phyloP scores from a whole-genome alignment of 768 basidiomycete species.

The Exsudoporus frostii region DNA sequence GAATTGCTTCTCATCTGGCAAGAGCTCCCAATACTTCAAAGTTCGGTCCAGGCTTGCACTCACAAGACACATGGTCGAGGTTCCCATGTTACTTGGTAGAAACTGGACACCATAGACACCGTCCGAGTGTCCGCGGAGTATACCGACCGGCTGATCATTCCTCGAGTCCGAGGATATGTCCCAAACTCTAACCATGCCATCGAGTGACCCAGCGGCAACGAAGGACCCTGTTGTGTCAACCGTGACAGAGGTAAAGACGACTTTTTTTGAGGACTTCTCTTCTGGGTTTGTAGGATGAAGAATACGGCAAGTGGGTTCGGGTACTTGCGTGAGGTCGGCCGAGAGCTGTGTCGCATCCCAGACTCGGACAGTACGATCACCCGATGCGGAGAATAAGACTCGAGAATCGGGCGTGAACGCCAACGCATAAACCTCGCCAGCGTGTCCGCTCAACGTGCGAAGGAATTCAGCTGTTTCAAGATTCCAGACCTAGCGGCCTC shows the following conservation, averaged over 20 bases:
- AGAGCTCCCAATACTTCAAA: constrained; percentile 47
- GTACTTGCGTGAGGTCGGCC: constrained; percentile 13
- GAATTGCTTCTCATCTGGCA: constrained; percentile 24
- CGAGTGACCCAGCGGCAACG: constrained; percentile 52
- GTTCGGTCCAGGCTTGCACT: constrained; percentile 30
- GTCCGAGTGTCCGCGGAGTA: constrained; percentile 28
- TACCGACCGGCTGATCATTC: constrained; percentile 15
- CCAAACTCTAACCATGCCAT: constrained; percentile 52
- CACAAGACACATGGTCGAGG: constrained; percentile 30
- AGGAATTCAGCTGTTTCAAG: constrained; percentile 26
- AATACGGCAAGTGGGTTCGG: constrained; percentile 19
- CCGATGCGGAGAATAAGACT: constrained; percentile 35
- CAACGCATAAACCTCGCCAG: constrained; percentile 35
- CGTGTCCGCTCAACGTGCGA: constrained; percentile 32
- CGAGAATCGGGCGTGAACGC: constrained; percentile 35
- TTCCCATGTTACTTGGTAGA: constrained; percentile 15
- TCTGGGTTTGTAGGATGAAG: constrained; percentile 18
- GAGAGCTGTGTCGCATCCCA: constrained; percentile 32
- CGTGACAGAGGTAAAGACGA: constrained; percentile 30
- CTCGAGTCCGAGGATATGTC: constrained; percentile 40
- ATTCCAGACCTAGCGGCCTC: constrained; percentile 25
- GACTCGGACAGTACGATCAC: constrained; percentile 34
- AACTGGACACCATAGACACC: constrained; percentile 33
- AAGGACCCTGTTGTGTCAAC: constrained; percentile 35
- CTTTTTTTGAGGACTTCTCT: constrained; percentile 19